Evolutionary conservation across 2,329 filamentous ascomycete genomes (phyloP), one percentile per base, ranked within the genome.

Genomic region (Beauveria rudraprayagi): DNA sequence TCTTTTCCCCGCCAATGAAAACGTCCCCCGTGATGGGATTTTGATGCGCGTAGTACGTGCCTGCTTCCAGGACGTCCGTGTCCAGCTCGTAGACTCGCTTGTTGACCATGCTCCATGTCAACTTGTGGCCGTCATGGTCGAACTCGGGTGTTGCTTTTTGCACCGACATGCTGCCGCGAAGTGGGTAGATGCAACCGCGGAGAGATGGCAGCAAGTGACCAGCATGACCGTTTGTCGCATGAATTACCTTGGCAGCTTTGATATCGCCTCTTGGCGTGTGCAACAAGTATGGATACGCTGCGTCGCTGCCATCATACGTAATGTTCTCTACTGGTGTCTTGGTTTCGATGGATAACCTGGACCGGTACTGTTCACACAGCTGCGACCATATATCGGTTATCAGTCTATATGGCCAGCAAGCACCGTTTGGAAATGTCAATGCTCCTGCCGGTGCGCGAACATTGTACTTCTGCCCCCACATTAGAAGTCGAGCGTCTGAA

Each of bases 1-100:
- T 69, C 60, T 78, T 77, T 0, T 77, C 80, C 1, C 80, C 80
- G 2, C 80, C 79, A 6, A 79, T 67, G 74, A 83, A 77, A 64
- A 82, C 70, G 61, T 79, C 75, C 22, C 74, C 70, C 1, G 67
- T 64, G 4, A 48, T 10, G 19, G 50, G 5, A 34, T 56, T 55
- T 14, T 61, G 50, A 30, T 48, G 43, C 17, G 51, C 50, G 11
- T 61, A 55, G 51, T 61, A 60, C 22, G 48, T 55, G n/a, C 56
- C 41, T 19, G 57, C 24, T 5, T 56, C 63, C 8, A 76, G 67
- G 62, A 72, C 68, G 65, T 80, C 77, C 0, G 77, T 78, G 16
- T 78, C 69, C 61, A 80, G 78, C 65, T 82, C 79, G 61, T 77
- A 79, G 0, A 74, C 72, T 0, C 66, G 60, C 14, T 70, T 70